Conservation (phyloP, 2,329 filamentous ascomycete genomes). For the Massarina eburnea region DNA sequence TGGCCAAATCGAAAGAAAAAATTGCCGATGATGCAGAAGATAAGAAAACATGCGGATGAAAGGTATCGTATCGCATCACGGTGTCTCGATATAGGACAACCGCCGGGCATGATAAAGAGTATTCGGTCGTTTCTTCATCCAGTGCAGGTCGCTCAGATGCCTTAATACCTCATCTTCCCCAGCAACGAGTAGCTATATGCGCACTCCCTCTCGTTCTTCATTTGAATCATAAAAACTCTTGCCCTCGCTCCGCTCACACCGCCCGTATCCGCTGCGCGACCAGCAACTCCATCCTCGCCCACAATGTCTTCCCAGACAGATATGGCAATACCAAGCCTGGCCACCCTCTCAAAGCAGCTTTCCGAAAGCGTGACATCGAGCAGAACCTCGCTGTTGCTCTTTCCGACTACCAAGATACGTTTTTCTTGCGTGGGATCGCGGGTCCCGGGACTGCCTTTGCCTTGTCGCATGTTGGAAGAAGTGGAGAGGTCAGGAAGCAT, state of each 20-base stretch:
- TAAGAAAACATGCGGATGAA: too few species aligned
- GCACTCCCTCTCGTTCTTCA: conserved; percentile 50
- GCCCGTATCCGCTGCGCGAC: conserved; percentile 60
- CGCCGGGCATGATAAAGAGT: too few species aligned
- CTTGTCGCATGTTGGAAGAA: conserved; percentile 26
- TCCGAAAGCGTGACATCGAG: conserved; percentile 85
- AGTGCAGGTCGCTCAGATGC: too few species aligned
- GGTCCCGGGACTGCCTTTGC: conserved; percentile 39
- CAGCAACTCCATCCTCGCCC: conserved; percentile 56
- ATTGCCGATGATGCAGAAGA: too few species aligned
- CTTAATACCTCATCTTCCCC: conserved; percentile 52
- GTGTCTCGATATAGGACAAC: too few species aligned
- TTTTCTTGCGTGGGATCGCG: conserved; percentile 66
- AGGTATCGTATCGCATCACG: too few species aligned
- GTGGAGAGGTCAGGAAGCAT: conserved; percentile 61
- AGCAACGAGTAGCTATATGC: conserved; percentile 53
- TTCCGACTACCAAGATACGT: conserved; percentile 75
- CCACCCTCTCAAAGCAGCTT: conserved; percentile 81
- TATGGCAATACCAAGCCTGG: conserved; percentile 82
- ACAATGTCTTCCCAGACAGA: conserved; percentile 74
- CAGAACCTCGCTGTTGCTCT: conserved; percentile 67
- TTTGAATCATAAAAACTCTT: conserved; percentile 66
- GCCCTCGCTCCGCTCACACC: conserved; percentile 58
- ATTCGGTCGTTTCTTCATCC: too few species aligned
- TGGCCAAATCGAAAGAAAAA: too few species aligned